Conservation (phyloP, 495 filamentous ascomycete species). For the Podospora tetraspora region DNA sequence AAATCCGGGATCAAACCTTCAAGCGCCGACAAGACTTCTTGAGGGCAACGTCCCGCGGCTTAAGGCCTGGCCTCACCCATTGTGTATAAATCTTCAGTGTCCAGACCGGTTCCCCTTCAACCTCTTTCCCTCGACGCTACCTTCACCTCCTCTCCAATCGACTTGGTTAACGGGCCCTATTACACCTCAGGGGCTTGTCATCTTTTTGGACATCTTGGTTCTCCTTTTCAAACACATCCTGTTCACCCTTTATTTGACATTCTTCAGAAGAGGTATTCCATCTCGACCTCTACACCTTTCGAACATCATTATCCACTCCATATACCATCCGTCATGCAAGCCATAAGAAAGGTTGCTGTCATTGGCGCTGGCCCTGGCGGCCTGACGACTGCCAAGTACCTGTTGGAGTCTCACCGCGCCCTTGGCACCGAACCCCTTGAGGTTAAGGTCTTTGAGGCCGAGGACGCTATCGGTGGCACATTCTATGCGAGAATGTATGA, state of each 20-base stretch:
- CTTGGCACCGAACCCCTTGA: constrained; percentile 34
- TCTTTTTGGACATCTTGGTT: background rate
- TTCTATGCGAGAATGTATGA: constrained; percentile 34
- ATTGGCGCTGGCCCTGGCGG: constrained; percentile 44
- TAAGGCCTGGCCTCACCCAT: background rate
- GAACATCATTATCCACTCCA: background rate
- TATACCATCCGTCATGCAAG: background rate
- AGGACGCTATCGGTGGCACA: constrained; percentile 27
- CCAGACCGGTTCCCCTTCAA: background rate
- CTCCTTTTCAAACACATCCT: background rate
- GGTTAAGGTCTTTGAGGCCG: constrained; percentile 24
- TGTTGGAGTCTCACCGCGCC: constrained; percentile 28
- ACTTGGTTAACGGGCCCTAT: background rate
- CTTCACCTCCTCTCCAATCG: background rate
- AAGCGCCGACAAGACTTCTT: background rate
- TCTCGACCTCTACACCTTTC: background rate
- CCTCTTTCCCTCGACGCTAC: background rate
- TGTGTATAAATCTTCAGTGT: background rate
- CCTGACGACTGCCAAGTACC: constrained; percentile 43
- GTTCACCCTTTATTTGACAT: background rate
- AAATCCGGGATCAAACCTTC: background rate
- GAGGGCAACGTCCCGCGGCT: background rate
- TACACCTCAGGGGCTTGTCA: background rate
- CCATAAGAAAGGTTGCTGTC: constrained; percentile 32
- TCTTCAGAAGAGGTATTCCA: background rate